phyloP scores from a whole-genome alignment of 2,329 filamentous ascomycete species.

The Cordyceps fumosorosea region DNA sequence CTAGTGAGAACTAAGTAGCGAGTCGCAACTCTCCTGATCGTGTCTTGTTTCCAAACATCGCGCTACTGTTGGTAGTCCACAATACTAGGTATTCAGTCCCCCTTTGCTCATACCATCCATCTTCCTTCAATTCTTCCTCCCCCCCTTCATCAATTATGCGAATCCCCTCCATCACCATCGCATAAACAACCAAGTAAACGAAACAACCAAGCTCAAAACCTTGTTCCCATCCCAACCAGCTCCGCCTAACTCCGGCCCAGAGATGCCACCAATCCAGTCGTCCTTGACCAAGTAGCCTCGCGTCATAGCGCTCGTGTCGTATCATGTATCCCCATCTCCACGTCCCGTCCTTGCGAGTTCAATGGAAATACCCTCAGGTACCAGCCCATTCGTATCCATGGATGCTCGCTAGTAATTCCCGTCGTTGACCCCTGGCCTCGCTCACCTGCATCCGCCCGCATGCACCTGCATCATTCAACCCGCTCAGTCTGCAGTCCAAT shows the following conservation, averaged over 20 bases:
- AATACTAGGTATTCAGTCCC: neutral
- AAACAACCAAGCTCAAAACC: neutral
- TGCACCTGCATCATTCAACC: neutral
- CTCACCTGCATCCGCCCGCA: neutral
- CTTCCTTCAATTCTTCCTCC: neutral
- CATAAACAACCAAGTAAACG: neutral
- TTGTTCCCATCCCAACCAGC: neutral
- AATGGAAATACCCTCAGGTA: neutral
- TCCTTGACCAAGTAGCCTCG: neutral
- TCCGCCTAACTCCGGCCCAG: neutral
- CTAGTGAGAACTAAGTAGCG: too few species aligned
- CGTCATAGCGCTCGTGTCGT: neutral
- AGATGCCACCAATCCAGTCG: neutral
- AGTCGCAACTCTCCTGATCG: too few species aligned
- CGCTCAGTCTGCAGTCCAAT: neutral
- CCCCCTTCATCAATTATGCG: neutral
- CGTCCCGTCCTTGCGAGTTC: neutral
- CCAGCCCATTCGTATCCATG: neutral
- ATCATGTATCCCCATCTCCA: neutral
- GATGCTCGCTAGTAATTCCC: neutral
- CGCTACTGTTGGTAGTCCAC: neutral
- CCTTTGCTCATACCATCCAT: too few species aligned
- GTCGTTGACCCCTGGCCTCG: neutral
- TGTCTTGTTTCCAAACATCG: too few species aligned
- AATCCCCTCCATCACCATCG: neutral